phyloP scores from a whole-genome alignment of 108 stramenopile genomes.

The Epipyxis sp. region DNA sequence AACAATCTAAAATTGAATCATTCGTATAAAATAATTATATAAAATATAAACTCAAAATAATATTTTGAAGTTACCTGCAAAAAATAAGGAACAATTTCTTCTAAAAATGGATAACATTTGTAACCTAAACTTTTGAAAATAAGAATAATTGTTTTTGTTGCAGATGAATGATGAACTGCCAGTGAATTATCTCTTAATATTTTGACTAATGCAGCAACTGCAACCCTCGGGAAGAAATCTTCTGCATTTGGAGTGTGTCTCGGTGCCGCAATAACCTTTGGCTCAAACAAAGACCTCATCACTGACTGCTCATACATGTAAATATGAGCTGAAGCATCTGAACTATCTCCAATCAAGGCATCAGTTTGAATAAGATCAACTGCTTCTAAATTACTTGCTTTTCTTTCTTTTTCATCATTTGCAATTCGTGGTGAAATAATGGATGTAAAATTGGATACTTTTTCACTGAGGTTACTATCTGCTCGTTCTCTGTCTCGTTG shows the following conservation, averaged over 20 bases:
- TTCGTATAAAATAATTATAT: no score
- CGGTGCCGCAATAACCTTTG: background rate
- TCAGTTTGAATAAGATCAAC: constrained; percentile 25
- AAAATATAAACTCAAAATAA: background rate
- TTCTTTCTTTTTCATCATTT: background rate
- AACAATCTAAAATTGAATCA: background rate
- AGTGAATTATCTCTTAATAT: constrained; percentile 79
- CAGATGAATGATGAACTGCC: constrained; percentile 81
- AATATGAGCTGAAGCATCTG: constrained; percentile 63
- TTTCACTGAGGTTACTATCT: background rate
- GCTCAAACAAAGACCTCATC: constrained; percentile 74
- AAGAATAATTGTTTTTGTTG: constrained; percentile 84
- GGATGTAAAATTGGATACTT: background rate
- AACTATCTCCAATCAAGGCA: background rate
- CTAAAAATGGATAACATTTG: constrained; percentile 76
- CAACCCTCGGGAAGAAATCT: constrained; percentile 86
- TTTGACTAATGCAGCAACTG: constrained; percentile 78
- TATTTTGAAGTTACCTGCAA: constrained; percentile 48
- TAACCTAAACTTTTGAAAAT: constrained; percentile 84
- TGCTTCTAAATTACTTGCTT: background rate
- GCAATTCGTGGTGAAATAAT: background rate
- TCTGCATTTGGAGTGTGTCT: constrained; percentile 61
- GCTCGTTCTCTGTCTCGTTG: constrained; percentile 34
- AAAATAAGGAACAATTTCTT: constrained; percentile 79
- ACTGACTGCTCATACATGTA: constrained; percentile 85